phyloP scores from a whole-genome alignment of 2,329 filamentous ascomycete species.

The Malbranchea zuffiana region DNA sequence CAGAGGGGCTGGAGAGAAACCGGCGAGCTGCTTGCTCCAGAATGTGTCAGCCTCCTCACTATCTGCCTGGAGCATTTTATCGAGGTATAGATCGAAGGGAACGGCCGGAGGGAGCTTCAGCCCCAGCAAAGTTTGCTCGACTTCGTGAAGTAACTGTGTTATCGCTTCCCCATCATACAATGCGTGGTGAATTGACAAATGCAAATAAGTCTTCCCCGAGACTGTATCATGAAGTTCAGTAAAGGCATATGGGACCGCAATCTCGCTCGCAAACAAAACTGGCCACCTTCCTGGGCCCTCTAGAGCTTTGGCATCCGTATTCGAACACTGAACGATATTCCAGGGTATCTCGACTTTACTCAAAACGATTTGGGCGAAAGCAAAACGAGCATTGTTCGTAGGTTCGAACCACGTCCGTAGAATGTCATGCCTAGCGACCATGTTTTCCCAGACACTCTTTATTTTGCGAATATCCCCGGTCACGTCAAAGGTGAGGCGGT shows the following conservation, averaged over 20 bases:
- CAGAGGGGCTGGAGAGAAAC: conserved; percentile 39
- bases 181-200: conserved; percentile 62
- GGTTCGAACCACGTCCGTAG: conserved; percentile 64
- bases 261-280: conserved; percentile 17
- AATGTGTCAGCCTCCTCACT: conserved; percentile 47
- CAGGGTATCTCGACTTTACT: conserved; percentile 36
- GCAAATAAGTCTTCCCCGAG: conserved; percentile 15
- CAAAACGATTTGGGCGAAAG: conserved; percentile 64
- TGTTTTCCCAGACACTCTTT: conserved; percentile 49
- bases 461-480: conserved; percentile 42
- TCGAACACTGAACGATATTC: conserved; percentile 36
- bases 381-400: conserved; percentile 49
- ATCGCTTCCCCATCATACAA: conserved; percentile 80
- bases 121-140: conserved; percentile 49
- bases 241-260: conserved; percentile 23
- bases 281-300: conserved; percentile 34
- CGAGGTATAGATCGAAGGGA: conserved; percentile 54
- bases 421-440: conserved; percentile 60
- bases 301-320: conserved; percentile 28
- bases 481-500: conserved; percentile 57
- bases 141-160: conserved; percentile 54
- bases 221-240: conserved; percentile 13
- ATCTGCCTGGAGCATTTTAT: conserved; percentile 43
- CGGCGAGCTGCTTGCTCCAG: conserved; percentile 51
- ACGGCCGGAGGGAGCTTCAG: conserved; percentile 39